Evolutionary conservation across 1,284 basidiomycete species (phyloP).

Genomic region (Entoloma clypeatum): DNA sequence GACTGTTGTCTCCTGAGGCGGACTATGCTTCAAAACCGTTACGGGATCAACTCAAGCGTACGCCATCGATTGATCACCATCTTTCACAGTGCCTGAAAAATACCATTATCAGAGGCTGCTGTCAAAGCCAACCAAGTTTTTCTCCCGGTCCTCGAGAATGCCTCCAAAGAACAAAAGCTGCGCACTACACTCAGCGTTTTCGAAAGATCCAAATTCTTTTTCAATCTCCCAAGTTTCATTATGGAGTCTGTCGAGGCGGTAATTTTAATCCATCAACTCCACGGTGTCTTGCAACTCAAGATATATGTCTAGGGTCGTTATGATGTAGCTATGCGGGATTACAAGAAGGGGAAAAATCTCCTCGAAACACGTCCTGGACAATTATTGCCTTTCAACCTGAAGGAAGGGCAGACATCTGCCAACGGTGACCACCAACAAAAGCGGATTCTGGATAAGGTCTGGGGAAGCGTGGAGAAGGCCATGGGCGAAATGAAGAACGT

Average conservation of each 20-base stretch:
- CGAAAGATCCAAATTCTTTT: slow-evolving; percentile 97
- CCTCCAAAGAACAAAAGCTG: slow-evolving; percentile 91
- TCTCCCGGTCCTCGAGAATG: slow-evolving; percentile 93
- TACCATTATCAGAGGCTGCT: slow-evolving; percentile 59
- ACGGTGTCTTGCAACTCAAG: slow-evolving; percentile 3
- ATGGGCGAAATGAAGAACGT: slow-evolving; percentile 88
- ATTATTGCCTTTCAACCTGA: slow-evolving; percentile 59
- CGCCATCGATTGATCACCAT: slow-evolving; percentile 18
- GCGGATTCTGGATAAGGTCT: slow-evolving; percentile 93
- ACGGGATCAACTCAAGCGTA: slow-evolving; percentile 82
- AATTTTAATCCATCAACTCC: neutral
- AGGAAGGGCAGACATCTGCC: slow-evolving; percentile 49
- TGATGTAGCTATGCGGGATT: slow-evolving; percentile 91
- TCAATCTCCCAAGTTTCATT: slow-evolving; percentile 93
- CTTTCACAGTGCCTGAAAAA: neutral
- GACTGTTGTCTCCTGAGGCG: slow-evolving; percentile 70
- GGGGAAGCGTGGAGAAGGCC: slow-evolving; percentile 92
- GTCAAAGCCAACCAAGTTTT: slow-evolving; percentile 95
- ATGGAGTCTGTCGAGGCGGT: slow-evolving; percentile 85
- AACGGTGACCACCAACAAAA: slow-evolving; percentile 76
- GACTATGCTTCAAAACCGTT: slow-evolving; percentile 86
- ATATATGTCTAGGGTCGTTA: slow-evolving; percentile 70
- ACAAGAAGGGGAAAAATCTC: slow-evolving; percentile 95
- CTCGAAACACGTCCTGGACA: slow-evolving; percentile 86
- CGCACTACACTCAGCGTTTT: slow-evolving; percentile 93